These are phyloP conservation scores for Ceratobasidium sp. DNA, from an alignment of 1,284 basidiomycete genomes.

Conservation along the genomic window DNA sequence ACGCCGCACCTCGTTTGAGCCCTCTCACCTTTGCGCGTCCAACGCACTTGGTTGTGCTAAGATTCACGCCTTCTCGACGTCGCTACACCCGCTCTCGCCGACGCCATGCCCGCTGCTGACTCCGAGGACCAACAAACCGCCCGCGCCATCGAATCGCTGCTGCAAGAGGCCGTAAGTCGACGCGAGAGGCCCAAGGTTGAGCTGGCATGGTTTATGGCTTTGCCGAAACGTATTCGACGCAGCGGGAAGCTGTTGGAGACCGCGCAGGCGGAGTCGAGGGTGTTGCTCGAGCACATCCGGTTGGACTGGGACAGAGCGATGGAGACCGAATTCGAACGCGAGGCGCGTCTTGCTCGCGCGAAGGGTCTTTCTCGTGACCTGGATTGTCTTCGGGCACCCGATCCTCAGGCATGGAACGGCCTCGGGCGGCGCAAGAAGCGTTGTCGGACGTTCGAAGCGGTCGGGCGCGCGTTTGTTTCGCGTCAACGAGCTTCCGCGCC, in stretches of 20 bases:
- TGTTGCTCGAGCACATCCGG: conserved; percentile 5
- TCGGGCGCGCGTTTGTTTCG: neutral
- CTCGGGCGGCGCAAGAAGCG: neutral
- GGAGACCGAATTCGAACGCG: neutral
- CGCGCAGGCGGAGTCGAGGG: neutral
- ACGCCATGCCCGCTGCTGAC: neutral
- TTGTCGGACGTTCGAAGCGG: neutral
- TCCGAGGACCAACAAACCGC: neutral
- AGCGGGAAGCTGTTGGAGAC: neutral
- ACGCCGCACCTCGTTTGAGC: neutral
- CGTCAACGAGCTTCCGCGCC: neutral
- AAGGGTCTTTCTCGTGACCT: neutral
- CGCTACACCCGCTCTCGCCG: too few species aligned
- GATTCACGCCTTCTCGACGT: too few species aligned
- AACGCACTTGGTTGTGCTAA: neutral
- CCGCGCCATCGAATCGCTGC: neutral
- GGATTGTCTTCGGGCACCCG: neutral
- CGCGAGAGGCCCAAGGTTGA: neutral
- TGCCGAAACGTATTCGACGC: conserved; percentile 3
- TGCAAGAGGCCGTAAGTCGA: neutral
- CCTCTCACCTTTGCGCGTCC: neutral
- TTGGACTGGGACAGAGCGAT: neutral
- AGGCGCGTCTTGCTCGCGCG: neutral
- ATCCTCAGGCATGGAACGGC: neutral
- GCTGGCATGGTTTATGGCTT: neutral